These are phyloP conservation scores for Backusella tuberculispora DNA, from an alignment of 192 early-diverging fungal species.

Conservation along the genomic window DNA sequence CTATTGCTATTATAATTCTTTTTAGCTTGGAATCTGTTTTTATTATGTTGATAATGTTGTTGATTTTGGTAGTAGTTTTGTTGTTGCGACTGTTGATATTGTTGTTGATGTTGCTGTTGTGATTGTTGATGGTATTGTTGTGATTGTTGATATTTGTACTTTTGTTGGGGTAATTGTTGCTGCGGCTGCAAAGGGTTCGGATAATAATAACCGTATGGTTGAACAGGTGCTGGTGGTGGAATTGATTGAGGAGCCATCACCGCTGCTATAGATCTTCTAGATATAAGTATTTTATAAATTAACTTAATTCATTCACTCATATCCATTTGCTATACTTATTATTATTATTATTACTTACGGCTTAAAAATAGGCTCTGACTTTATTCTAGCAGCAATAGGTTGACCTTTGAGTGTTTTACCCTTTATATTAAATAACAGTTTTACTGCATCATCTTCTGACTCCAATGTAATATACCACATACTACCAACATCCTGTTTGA, in stretches of 20 bases:
- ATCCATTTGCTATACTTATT: not conserved
- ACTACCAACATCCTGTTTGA: conserved; percentile 45
- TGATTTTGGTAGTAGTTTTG: too few species aligned
- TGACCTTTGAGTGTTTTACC: conserved; percentile 40
- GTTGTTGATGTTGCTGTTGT: not conserved
- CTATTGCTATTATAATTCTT: not conserved
- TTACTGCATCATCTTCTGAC: conserved; percentile 45
- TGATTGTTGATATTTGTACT: not conserved
- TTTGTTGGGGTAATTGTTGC: not conserved
- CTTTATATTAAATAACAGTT: conserved; percentile 41
- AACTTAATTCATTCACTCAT: not conserved
- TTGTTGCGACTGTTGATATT: too few species aligned
- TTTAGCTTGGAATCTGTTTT: not conserved
- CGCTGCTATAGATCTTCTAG: not conserved
- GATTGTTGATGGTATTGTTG: not conserved
- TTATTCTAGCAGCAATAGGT: conserved; percentile 49
- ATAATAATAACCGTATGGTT: not conserved
- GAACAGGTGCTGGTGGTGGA: not conserved
- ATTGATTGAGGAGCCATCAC: not conserved
- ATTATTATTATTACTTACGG: not conserved
- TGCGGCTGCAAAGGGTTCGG: not conserved
- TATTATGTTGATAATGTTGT: not conserved
- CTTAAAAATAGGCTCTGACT: conserved; percentile 46
- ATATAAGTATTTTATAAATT: not conserved
- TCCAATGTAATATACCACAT: conserved; percentile 55